Base-by-base conservation (phyloP, 495 filamentous ascomycete species). In the Viridothelium virens region DNA sequence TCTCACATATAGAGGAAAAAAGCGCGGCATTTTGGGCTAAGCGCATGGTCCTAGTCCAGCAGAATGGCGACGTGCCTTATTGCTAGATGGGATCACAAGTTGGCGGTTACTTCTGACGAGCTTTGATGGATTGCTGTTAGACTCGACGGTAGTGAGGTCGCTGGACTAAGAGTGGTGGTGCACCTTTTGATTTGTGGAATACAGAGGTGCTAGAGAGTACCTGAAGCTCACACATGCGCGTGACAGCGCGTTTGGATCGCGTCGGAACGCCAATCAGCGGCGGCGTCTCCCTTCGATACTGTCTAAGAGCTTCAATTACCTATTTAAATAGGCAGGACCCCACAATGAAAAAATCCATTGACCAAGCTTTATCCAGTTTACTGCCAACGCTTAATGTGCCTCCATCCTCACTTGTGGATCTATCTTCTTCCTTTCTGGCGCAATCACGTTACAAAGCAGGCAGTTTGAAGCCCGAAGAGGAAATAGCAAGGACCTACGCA, bases 391-490 rank as follows among this genome's bases (percentile, higher is more conserved):
- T 92, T 72, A 86, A 82, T 63, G 83, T 84, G 31, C 76, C 96
- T 1, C 94, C 94, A 0, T 78, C 80, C 39, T 86, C 89, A 56
- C 88, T 98, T 14, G 70, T 90, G 38, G 85, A 91, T 61, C 82
- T 96, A 14, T 87, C 94, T 1, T 77, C 82, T 62, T 92, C 90
- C 16, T 83, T 97, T 11, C 85, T 97, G 41, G 89, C 91, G 34
- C 93, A 96, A 72, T 96, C 92, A 4, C 86, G 91, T 7, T 87
- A 83, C 72, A 88, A 86, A 38, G 91, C 92, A 38, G 85, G 84
- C 69, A 89, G 82, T 25, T 78, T 97, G 11, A 96, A 92, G 71
- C 82, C 87, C 7, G 90, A 94, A 65, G 93, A 98, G 75, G 93
- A 98, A 74, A 86, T 91, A 68, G 90, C 89, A 18, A 84, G 93